Conservation (phyloP, 1,139 yeast species). For the Candida sanyaensis region DNA sequence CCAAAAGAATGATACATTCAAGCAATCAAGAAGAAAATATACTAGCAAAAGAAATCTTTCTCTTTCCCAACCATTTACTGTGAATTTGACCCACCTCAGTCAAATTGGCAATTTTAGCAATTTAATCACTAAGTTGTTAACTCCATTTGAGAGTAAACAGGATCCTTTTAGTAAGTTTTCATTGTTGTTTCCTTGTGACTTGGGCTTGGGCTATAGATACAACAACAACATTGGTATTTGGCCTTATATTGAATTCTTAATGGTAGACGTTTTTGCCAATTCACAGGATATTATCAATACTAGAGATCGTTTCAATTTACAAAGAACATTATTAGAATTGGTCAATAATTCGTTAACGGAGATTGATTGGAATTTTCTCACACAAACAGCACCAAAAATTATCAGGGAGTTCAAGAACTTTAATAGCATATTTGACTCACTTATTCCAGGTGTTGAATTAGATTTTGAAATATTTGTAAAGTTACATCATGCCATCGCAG, state of each 20-base stretch:
- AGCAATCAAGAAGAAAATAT: slow-evolving; percentile 19
- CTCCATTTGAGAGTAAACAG: slow-evolving; percentile 22
- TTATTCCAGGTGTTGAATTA: slow-evolving; percentile 19
- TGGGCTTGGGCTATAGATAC: slow-evolving; percentile 61
- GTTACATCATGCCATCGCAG: slow-evolving; percentile 70
- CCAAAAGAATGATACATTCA: slow-evolving; percentile 10
- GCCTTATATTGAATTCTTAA: slow-evolving; percentile 76
- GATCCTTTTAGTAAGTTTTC: slow-evolving; percentile 38
- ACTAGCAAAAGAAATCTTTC: slow-evolving; percentile 29
- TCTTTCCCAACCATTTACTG: slow-evolving; percentile 34
- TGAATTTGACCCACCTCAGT: slow-evolving; percentile 42
- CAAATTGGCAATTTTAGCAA: slow-evolving; percentile 65
- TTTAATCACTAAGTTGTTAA: slow-evolving; percentile 43
- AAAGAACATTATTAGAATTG: slow-evolving; percentile 52
- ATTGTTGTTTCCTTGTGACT: slow-evolving; percentile 61
- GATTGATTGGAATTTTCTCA: slow-evolving; percentile 64
- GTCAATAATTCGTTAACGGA: slow-evolving; percentile 55
- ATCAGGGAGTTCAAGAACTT: slow-evolving; percentile 41
- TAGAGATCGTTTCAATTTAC: slow-evolving; percentile 49
- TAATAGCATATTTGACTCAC: slow-evolving; percentile 47
- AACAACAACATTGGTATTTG: slow-evolving; percentile 61
- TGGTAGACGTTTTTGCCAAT: slow-evolving; percentile 64
- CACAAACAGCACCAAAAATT: slow-evolving; percentile 36
- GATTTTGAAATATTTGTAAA: slow-evolving; percentile 40
- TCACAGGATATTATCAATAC: slow-evolving; percentile 27